These are phyloP conservation scores for Psilocybe azurescens DNA, from an alignment of 768 basidiomycete species.

Conservation along the genomic window DNA sequence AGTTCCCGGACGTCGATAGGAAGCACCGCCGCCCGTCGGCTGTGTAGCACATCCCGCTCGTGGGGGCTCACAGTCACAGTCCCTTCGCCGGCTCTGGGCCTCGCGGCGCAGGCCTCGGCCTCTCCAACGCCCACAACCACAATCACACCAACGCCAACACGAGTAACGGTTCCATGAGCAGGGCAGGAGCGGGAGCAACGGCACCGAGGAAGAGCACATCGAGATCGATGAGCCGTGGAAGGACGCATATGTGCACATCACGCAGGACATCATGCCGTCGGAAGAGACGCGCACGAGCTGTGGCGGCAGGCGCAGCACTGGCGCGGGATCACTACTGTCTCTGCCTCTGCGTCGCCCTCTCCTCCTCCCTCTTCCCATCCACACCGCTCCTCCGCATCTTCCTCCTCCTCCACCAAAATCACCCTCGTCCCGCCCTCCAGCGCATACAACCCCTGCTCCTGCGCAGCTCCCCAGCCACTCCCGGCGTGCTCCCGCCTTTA, in stretches of 20 bases:
- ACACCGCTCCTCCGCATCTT: too few relatives aligned
- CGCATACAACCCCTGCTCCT: constrained; percentile 22
- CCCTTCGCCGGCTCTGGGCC: too few relatives aligned
- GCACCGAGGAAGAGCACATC: constrained; percentile 46
- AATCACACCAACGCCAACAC: too few relatives aligned
- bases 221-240: constrained; percentile 48
- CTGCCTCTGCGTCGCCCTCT: constrained; percentile 42
- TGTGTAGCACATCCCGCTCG: constrained; percentile 29
- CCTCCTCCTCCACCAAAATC: too few relatives aligned
- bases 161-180: too few relatives aligned
- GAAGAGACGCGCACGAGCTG: constrained; percentile 53
- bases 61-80: too few relatives aligned
- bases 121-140: too few relatives aligned
- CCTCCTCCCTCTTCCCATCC: constrained; percentile 16
- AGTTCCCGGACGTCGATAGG: constrained; percentile 41
- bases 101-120: too few relatives aligned
- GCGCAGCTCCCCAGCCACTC: constrained; percentile 33
- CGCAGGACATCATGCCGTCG: constrained; percentile 50
- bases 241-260: constrained; percentile 56
- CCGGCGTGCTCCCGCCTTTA: constrained; percentile 55
- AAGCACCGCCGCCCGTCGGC: constrained; percentile 42
- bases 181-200: constrained; percentile 35
- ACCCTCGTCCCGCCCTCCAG: too few relatives aligned
- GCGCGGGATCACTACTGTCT: constrained; percentile 66
- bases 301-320: constrained; percentile 66